Evolutionary conservation across 2,329 filamentous ascomycete species (phyloP).

Genomic region (Paramyrothecium roridum): DNA sequence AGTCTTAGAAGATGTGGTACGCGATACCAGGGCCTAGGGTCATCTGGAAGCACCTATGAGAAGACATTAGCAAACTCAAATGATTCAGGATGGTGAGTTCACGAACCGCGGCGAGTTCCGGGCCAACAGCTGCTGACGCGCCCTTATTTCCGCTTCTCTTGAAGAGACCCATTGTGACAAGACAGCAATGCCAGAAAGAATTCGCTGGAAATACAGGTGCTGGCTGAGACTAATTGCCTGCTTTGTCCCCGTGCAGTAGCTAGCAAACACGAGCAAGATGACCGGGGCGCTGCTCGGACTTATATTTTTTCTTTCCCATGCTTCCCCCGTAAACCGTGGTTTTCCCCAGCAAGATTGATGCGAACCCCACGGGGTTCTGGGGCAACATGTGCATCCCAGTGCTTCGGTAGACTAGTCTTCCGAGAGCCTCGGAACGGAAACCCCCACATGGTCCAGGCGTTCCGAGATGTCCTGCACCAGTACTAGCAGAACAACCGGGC

Average conservation of each 20-base stretch:
- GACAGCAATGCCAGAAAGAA: not conserved
- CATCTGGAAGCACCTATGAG: constrained; percentile 29
- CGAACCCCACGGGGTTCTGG: not conserved
- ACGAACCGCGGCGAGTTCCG: not conserved
- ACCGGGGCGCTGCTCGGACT: not conserved
- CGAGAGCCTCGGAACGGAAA: not conserved
- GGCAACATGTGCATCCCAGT: not conserved
- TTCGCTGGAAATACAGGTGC: not conserved
- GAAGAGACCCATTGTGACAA: not conserved
- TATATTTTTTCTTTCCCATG: not conserved
- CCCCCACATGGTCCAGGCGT: not conserved
- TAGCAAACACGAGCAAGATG: not conserved
- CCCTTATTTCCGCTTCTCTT: not conserved
- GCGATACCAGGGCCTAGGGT: constrained; percentile 34
- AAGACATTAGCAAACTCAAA: not conserved
- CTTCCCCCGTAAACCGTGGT: not conserved
- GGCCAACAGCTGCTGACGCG: not conserved
- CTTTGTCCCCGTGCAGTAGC: not conserved
- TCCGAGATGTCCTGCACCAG: not conserved
- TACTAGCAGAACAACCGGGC: not conserved
- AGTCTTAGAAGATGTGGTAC: constrained; percentile 34
- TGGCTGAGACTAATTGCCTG: not conserved
- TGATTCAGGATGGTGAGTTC: not conserved
- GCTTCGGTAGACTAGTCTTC: not conserved
- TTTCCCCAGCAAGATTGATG: not conserved